Base-by-base conservation (phyloP, 1,139 yeast genomes). In the Spencermartinsiella ligniputridi region DNA sequence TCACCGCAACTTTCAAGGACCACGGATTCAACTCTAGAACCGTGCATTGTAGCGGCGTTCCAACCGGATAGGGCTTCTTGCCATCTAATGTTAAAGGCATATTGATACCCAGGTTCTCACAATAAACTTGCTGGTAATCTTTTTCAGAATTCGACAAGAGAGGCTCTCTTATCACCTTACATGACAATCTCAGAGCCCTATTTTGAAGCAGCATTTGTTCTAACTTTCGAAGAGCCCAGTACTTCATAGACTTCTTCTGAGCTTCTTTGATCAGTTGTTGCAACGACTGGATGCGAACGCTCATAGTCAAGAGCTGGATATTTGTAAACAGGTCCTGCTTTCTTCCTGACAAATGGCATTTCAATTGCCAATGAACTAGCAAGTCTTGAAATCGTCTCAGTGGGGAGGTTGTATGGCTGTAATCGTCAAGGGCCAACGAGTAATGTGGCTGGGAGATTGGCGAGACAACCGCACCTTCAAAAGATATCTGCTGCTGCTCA, bases 391-490 rank as follows among this genome's bases (percentile, higher is more conserved):
- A 84, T 52, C 98, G 70, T 63, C 98, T 71, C 51, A 92, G 71
- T 1, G 98, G 98, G 0, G 97, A 89, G 0, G 98, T 89, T 2
- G 86, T 81, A 33, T 88, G 86, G 5, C 85, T 72, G 58, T 92
- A 89, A 12, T 69, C 63, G 0, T 66, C 62, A 9, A 83, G 66
- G 2, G 95, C 96, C 38, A 89, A 66, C 47, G 84, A 78, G 24
- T 72, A 70, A 62, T 90, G 97, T 0, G 63, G 61, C 1, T 58
- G 57, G 1, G 81, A 71, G 1, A 42, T 41, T 2, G 72, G 58
- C 0, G 77, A 59, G 13, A 42, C 45, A 16, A 15, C 27, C 3
- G 49, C 35, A 3, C 57, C 37, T 45, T 50, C 46, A 12, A 61
- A 27, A 33, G 36, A 18, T 20, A 11, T 16, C 9, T 37, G 13